These are phyloP conservation scores for Lumnitzera littorea DNA, from an alignment of 345 rosid genomes.

Conservation along the genomic window DNA sequence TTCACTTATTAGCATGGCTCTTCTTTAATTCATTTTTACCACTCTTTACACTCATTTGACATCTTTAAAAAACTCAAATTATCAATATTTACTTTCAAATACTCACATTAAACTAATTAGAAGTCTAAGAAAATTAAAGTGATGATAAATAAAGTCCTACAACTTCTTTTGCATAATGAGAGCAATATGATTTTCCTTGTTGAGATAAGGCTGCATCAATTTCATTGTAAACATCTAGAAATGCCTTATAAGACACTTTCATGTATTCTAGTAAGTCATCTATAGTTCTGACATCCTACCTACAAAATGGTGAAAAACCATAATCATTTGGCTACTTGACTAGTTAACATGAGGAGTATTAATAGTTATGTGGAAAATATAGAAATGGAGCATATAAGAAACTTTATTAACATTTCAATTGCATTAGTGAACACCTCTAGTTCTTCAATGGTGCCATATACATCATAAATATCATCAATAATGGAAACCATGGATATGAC, in stretches of 20 bases:
- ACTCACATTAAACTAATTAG: accelerated
- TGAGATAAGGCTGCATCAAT: slow-evolving; percentile 15
- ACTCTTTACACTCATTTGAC: too few species aligned
- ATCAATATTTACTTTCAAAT: too few species aligned
- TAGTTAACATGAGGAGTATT: too few species aligned
- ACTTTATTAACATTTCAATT: slow-evolving; percentile 14
- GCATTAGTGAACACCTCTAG: slow-evolving; percentile 17
- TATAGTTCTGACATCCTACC: slow-evolving; percentile 16
- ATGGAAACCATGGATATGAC: slow-evolving; percentile 8
- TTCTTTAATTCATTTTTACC: too few species aligned
- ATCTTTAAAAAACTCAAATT: not conserved
- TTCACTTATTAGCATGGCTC: too few species aligned
- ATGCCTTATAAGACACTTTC: slow-evolving; percentile 18
- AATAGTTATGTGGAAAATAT: too few species aligned
- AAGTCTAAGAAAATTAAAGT: too few species aligned
- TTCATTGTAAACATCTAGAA: slow-evolving; percentile 20
- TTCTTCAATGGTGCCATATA: slow-evolving; percentile 20
- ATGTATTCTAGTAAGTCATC: slow-evolving; percentile 23
- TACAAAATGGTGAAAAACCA: not conserved
- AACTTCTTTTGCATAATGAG: slow-evolving; percentile 19
- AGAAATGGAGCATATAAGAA: too few species aligned
- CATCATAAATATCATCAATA: slow-evolving; percentile 21
- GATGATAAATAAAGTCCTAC: slow-evolving; percentile 4
- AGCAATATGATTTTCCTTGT: slow-evolving; percentile 10
- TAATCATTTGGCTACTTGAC: too few species aligned